Base-by-base conservation (phyloP, 129 eudicot genomes). In the Smallanthus sonchifolius region DNA sequence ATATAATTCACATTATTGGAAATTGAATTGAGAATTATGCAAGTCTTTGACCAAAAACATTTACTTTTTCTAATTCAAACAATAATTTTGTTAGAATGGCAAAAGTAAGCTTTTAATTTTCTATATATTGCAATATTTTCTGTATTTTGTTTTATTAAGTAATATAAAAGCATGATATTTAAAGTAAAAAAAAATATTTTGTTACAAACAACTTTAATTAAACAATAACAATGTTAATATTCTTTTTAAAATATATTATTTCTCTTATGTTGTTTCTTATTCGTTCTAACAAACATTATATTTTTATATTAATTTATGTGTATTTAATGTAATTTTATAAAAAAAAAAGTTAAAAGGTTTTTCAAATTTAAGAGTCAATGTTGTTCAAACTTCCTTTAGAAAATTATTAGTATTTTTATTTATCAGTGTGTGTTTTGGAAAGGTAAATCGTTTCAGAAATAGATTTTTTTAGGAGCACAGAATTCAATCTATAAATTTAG, bases 331-430 rank as follows among this genome's bases (percentile, higher is more conserved):
- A 32, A 14, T 70, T 70, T 9, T n/a, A n/a, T n/a, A n/a, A n/a
- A 35, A 11, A 0, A 16, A 37, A 52, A 37, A 54, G 30, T 51
- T 36, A 5, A 36, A 54, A 28, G 74, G 52, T 20, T 57, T 40
- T n/a, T 56, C 38, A 20, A 5, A 4, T 35, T 20, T 20, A 20
- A 56, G n/a, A 57, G 55, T 56, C 40, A 40, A 13, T 40, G 55
- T 57, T 57, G 77, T 72, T 72, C 77, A 72, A 72, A 72, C 77
- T 72, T 72, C 67, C 10, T 72, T 38, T 14, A 13, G 38, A 37
- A 72, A 54, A n/a, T n/a, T 7, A 9, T 35, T 3, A 36, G 15
- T 17, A 52, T 28, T 64, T 36, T 11, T 72, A 7, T 4, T 56
- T 14, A 20, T 55, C 40, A 56, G 14, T 38, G 14, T 24, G 2